Evolutionary conservation across 352 stramenopile genomes (phyloP).

Genomic region (Phytophthora ramorum): DNA sequence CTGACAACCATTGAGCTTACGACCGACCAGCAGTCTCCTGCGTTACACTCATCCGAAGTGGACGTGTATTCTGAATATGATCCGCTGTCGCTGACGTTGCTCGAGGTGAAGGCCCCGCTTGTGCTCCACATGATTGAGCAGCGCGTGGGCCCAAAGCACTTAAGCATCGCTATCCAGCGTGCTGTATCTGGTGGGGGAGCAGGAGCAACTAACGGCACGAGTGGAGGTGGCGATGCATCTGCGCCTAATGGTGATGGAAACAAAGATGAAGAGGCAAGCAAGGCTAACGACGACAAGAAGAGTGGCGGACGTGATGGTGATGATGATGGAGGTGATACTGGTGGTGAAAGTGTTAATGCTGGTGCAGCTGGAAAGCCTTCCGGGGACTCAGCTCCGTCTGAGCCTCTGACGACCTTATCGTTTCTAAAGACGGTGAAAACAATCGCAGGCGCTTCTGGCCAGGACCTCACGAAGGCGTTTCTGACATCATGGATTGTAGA

Average conservation of each 20-base stretch:
- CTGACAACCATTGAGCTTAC: constrained; percentile 87
- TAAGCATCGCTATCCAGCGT: constrained; percentile 82
- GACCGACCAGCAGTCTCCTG: constrained; percentile 64
- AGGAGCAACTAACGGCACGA: constrained; percentile 23
- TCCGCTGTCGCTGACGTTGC: constrained; percentile 69
- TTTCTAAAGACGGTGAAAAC: constrained; percentile 86
- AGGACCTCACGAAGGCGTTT: constrained; percentile 86
- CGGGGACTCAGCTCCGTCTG: constrained; percentile 24
- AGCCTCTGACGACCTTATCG: constrained; percentile 79
- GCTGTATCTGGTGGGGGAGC: constrained; percentile 60
- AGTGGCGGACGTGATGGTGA: constrained; percentile 41
- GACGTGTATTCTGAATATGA: constrained; percentile 89
- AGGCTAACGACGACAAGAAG: constrained; percentile 33
- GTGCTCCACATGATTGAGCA: constrained; percentile 92
- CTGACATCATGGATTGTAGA: constrained; percentile 85
- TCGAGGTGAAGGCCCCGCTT: constrained; percentile 83
- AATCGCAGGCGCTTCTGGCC: constrained; percentile 75
- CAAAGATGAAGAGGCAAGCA: constrained; percentile 43
- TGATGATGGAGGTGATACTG: constrained; percentile 38
- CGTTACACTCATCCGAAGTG: constrained; percentile 76
- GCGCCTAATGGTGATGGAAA: constrained; percentile 44
- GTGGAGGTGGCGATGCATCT: constrained; percentile 32
- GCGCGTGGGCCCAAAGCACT: constrained; percentile 73
- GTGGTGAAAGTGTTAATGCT: constrained; percentile 20
- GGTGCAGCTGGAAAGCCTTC: constrained; percentile 29